These are phyloP conservation scores for Fusarium sp. DNA, from an alignment of 2,329 filamentous ascomycete species.

Conservation along the genomic window DNA sequence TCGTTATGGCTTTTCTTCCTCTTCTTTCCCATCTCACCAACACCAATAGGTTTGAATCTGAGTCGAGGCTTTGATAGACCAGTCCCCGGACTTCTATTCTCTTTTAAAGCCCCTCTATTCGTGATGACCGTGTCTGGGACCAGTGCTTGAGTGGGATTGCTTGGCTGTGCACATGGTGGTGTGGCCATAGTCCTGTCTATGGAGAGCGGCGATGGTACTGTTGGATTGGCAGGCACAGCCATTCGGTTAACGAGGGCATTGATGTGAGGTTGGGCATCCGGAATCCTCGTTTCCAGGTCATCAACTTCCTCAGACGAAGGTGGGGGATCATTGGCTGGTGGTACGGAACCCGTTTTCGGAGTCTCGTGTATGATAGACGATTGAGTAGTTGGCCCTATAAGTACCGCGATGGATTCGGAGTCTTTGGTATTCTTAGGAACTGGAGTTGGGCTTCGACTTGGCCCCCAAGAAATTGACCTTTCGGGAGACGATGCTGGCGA, in stretches of 20 bases:
- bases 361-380: conserved; percentile 48
- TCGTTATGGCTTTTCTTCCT: conserved; percentile 26
- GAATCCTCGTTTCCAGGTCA: conserved; percentile 55
- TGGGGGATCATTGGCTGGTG: conserved; percentile 24
- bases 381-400: conserved; percentile 16
- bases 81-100: conserved; percentile 8
- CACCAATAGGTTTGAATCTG: conserved; percentile 40
- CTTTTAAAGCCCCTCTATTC: neutral
- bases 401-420: neutral
- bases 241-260: conserved; percentile 46
- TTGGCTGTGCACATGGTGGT: conserved; percentile 53
- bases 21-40: conserved; percentile 37
- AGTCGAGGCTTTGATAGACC: conserved; percentile 43
- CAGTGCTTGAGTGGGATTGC: conserved; percentile 38
- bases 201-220: conserved; percentile 36
- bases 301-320: conserved; percentile 48
- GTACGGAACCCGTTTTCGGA: conserved; percentile 33
- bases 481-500: conserved; percentile 23
- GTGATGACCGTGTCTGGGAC: conserved; percentile 38
- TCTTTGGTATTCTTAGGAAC: neutral
- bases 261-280: conserved; percentile 45
- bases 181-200: conserved; percentile 42
- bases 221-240: conserved; percentile 35
- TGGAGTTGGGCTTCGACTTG: conserved; percentile 42
- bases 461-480: conserved; percentile 23